A percentile compares a stretch with the other conserved stretches of the same genome.
Conservation (phyloP, 2,329 filamentous ascomycete species). For the Cadophora sp. region DNA sequence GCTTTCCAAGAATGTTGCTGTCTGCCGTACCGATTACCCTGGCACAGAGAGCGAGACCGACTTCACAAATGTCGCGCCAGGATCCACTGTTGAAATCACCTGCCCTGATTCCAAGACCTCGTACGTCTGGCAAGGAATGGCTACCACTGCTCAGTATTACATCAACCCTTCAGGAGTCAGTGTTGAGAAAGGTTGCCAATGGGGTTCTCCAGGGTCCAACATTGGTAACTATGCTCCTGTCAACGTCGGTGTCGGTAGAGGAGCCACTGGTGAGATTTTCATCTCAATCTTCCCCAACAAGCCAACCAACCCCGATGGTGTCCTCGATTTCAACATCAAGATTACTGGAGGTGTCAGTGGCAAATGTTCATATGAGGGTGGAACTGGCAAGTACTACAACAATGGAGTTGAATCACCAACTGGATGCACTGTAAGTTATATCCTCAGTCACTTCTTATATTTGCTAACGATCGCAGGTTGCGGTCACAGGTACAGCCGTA, state of each 20-base stretch:
- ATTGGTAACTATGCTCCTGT: slow-evolving; percentile 86
- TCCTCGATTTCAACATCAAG: slow-evolving; percentile 80
- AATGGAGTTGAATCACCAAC: slow-evolving; percentile 40
- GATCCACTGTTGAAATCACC: slow-evolving; percentile 68
- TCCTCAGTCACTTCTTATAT: neutral
- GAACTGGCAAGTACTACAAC: slow-evolving; percentile 39
- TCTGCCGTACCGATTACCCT: slow-evolving; percentile 97
- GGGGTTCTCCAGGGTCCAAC: slow-evolving; percentile 66
- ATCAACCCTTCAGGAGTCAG: slow-evolving; percentile 81
- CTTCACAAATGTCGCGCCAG: slow-evolving; percentile 69
- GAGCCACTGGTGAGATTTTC: slow-evolving; percentile 70
- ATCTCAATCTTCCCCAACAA: slow-evolving; percentile 85
- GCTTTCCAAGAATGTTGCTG: slow-evolving; percentile 67
- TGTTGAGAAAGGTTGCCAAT: slow-evolving; percentile 75
- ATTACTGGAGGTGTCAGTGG: slow-evolving; percentile 64
- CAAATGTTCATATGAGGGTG: slow-evolving; percentile 40
- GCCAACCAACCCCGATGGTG: slow-evolving; percentile 70
- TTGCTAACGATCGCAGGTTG: slow-evolving; percentile 34
- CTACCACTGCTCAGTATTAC: slow-evolving; percentile 95
- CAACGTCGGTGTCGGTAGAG: slow-evolving; percentile 82
- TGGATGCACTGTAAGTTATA: slow-evolving; percentile 46
- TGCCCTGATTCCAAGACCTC: slow-evolving; percentile 76
- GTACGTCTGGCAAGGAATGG: slow-evolving; percentile 77
- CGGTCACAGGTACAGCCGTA: slow-evolving; percentile 34
- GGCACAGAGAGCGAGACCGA: slow-evolving; percentile 89